phyloP scores from a whole-genome alignment of 2,329 filamentous ascomycete species.

The Botrytis cinerea region DNA sequence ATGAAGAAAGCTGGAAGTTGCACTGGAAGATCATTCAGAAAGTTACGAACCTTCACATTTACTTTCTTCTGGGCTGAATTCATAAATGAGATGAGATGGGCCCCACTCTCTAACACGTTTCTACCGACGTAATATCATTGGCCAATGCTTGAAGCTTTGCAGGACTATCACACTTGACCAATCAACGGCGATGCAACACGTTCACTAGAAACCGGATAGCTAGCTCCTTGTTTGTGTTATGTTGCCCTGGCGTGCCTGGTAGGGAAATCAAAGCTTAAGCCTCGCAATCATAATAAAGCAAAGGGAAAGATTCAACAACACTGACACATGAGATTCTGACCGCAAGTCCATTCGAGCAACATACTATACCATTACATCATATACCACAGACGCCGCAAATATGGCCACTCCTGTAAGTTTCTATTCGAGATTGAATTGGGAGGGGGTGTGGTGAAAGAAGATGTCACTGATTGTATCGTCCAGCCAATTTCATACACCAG shows the following conservation, averaged over 20 bases:
- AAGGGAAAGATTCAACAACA: slow-evolving; percentile 9
- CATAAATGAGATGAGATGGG: not conserved
- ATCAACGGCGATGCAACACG: slow-evolving; percentile 1
- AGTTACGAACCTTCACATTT: not conserved
- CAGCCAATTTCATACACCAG: slow-evolving; percentile 76
- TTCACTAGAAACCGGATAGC: slow-evolving; percentile 1
- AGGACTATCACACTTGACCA: not conserved
- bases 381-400: slow-evolving; percentile 14
- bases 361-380: slow-evolving; percentile 6
- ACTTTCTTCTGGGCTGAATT: not conserved
- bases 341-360: not conserved
- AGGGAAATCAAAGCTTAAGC: not conserved
- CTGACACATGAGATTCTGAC: not conserved
- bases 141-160: slow-evolving; percentile 1
- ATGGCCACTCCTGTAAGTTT: slow-evolving; percentile 33
- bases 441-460: not conserved
- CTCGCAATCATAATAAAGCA: not conserved
- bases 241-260: not conserved
- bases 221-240: not conserved
- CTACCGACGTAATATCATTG: not conserved
- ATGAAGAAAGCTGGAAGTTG: not conserved
- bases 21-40: not conserved
- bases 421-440: not conserved
- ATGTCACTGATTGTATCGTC: slow-evolving; percentile 27
- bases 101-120: slow-evolving; percentile 16